Evolutionary conservation across 495 filamentous ascomycete species (phyloP).

Genomic region (Lophium mytilinum): DNA sequence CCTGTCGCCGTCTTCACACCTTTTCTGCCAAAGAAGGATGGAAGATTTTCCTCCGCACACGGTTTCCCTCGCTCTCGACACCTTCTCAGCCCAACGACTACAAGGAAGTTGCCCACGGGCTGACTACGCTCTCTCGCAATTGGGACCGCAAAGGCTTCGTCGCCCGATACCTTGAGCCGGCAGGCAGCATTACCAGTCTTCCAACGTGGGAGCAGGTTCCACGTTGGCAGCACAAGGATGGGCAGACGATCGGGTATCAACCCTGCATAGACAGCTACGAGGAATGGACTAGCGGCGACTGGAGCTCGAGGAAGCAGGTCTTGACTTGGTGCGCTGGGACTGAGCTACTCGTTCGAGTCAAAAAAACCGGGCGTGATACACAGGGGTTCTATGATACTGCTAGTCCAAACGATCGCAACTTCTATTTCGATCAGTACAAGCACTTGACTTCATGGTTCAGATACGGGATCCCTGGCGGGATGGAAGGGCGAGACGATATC

Average conservation of each 20-base stretch:
- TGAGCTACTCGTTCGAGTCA: conserved; percentile 44
- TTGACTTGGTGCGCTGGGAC: conserved; percentile 57
- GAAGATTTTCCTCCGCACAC: conserved; percentile 47
- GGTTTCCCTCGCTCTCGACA: conserved; percentile 40
- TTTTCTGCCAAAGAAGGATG: conserved; percentile 50
- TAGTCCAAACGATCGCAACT: background rate
- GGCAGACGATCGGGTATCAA: conserved; percentile 57
- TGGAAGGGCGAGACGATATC: conserved; percentile 57
- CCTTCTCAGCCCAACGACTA: conserved; percentile 32
- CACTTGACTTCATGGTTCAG: conserved; percentile 38
- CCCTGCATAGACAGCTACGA: conserved; percentile 57
- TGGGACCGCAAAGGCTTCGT: conserved; percentile 52
- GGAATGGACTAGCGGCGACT: conserved; percentile 41
- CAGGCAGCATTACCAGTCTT: conserved; percentile 20
- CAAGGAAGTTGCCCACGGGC: conserved; percentile 46
- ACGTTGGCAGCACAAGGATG: conserved; percentile 32
- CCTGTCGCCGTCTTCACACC: conserved; percentile 42
- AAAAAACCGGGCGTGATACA: conserved; percentile 15
- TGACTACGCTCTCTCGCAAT: conserved; percentile 52
- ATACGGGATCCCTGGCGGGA: conserved; percentile 44
- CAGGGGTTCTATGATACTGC: conserved; percentile 13
- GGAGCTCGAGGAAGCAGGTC: conserved; percentile 49
- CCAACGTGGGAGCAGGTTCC: conserved; percentile 16
- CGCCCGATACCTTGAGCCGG: conserved; percentile 45
- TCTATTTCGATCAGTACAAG: conserved; percentile 23